Evolutionary conservation across 192 early-diverging fungal species (phyloP).

Genomic region (Coemansia sp.): DNA sequence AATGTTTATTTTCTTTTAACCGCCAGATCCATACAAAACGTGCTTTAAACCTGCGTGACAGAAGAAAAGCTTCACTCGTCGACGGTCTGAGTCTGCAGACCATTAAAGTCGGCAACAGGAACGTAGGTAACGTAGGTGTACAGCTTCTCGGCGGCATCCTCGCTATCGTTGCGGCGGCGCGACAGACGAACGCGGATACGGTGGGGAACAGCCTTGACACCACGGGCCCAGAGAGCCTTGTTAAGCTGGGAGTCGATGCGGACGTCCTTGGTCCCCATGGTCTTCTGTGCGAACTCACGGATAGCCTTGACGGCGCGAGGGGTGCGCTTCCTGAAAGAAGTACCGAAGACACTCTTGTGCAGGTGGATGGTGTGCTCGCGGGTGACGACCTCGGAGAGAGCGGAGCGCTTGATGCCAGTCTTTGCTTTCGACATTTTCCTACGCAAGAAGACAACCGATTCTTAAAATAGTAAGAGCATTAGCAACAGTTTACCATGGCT

Average conservation of each 20-base stretch:
- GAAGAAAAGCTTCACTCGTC: constrained; percentile 54
- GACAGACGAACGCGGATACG: constrained; percentile 93
- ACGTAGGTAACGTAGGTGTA: constrained; percentile 94
- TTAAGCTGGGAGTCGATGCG: constrained; percentile 94
- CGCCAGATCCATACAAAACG: constrained; percentile 2
- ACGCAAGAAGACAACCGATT: constrained; percentile 2
- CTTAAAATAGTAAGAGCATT: neutral
- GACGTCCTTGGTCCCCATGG: constrained; percentile 96
- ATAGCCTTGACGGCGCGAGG: constrained; percentile 94
- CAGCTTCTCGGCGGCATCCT: constrained; percentile 95
- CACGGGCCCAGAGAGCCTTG: constrained; percentile 91
- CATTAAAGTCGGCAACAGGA: constrained; percentile 86
- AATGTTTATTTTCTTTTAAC: constrained; percentile 8
- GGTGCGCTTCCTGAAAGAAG: constrained; percentile 95
- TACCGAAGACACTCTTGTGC: constrained; percentile 84
- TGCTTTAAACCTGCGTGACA: neutral
- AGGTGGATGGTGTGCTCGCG: constrained; percentile 99
- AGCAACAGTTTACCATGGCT: neutral
- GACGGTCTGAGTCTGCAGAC: constrained; percentile 69
- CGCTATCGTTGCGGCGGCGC: constrained; percentile 96
- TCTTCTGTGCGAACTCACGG: constrained; percentile 83
- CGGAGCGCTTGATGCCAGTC: constrained; percentile 72
- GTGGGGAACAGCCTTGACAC: constrained; percentile 93
- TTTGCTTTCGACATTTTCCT: constrained; percentile 73
- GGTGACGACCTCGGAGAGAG: constrained; percentile 87